Percentiles rank a stretch among this genome's conserved stretches.
Evolutionary conservation across 202 grass and related monocot species (phyloP).

Genomic region (Cymbopogon flexuosus): DNA sequence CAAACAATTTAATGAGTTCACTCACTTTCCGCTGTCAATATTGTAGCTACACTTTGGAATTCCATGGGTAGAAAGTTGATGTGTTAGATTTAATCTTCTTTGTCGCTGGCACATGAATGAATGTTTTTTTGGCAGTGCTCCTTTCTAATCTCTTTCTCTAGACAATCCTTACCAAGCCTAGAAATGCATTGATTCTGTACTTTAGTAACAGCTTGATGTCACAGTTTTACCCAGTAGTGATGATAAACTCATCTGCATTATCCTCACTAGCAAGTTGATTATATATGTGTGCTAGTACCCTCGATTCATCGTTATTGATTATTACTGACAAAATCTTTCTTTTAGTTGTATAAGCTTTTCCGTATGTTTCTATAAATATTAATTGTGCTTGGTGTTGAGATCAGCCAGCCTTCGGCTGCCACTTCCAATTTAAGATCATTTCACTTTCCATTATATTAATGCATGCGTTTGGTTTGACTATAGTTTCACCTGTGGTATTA

Average conservation of each 20-base stretch:
- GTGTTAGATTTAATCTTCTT: background rate
- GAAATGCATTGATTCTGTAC: slow-evolving; percentile 16
- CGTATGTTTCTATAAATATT: background rate
- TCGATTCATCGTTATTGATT: slow-evolving; percentile 2
- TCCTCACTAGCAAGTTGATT: background rate
- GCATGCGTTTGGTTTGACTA: slow-evolving; percentile 18
- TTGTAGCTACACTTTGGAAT: background rate
- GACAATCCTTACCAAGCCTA: background rate
- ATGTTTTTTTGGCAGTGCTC: slow-evolving; percentile 4
- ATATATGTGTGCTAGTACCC: background rate
- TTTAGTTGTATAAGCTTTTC: slow-evolving; percentile 22
- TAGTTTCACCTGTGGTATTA: slow-evolving; percentile 18
- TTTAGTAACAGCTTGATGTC: background rate
- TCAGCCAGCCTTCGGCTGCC: background rate
- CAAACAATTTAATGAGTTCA: background rate
- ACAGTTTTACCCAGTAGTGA: background rate
- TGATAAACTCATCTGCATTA: background rate
- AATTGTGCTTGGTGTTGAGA: background rate
- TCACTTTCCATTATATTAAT: slow-evolving; percentile 7
- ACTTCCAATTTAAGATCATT: slow-evolving; percentile 6
- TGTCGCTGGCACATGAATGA: background rate
- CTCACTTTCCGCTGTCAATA: background rate
- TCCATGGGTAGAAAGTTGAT: background rate
- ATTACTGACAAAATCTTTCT: background rate
- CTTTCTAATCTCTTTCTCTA: slow-evolving; percentile 14